Evolutionary conservation across 2,329 filamentous ascomycete genomes (phyloP).

Genomic region (Microdochium trichocladiopsis): DNA sequence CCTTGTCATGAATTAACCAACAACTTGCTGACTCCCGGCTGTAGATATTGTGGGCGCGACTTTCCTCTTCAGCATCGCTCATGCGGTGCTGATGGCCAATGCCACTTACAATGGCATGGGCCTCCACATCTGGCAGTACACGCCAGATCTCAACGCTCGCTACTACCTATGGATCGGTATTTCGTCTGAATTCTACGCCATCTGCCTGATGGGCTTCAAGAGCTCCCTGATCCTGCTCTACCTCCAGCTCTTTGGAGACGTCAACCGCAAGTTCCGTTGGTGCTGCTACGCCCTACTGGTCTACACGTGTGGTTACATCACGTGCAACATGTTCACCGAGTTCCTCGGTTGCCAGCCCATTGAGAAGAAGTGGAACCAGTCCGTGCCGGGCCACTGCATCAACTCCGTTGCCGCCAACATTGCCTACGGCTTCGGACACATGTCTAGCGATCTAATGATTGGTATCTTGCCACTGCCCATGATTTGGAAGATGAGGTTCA

Average conservation of each 20-base stretch:
- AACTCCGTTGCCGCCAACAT: conserved; percentile 17
- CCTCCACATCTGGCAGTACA: conserved; percentile 21
- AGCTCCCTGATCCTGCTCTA: conserved; percentile 17
- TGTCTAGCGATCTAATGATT: conserved; percentile 21
- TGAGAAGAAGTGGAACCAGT: conserved; percentile 15
- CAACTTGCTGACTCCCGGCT: too few relatives aligned
- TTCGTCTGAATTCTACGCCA: conserved; percentile 19
- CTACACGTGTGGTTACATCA: conserved; percentile 48
- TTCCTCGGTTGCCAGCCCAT: conserved; percentile 20
- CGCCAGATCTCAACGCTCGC: conserved; percentile 15
- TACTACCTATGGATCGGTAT: conserved; percentile 23
- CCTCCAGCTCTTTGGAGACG: conserved; percentile 16
- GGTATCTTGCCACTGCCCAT: conserved; percentile 17
- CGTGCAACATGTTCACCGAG: conserved; percentile 43
- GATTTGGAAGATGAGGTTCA: conserved; percentile 18
- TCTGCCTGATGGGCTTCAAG: conserved; percentile 20
- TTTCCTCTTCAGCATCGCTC: conserved; percentile 14
- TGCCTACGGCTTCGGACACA: conserved; percentile 18
- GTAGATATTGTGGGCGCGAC: conserved; percentile 19
- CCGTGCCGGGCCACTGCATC: conserved; percentile 16
- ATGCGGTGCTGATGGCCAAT: conserved; percentile 16
- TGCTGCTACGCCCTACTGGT: conserved; percentile 18
- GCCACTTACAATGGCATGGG: conserved; percentile 22
- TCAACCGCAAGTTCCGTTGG: conserved; percentile 16
- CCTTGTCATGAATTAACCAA: too few relatives aligned